Conservation (phyloP, 1,284 basidiomycete genomes). For the Pseudozyma hubeiensis region DNA sequence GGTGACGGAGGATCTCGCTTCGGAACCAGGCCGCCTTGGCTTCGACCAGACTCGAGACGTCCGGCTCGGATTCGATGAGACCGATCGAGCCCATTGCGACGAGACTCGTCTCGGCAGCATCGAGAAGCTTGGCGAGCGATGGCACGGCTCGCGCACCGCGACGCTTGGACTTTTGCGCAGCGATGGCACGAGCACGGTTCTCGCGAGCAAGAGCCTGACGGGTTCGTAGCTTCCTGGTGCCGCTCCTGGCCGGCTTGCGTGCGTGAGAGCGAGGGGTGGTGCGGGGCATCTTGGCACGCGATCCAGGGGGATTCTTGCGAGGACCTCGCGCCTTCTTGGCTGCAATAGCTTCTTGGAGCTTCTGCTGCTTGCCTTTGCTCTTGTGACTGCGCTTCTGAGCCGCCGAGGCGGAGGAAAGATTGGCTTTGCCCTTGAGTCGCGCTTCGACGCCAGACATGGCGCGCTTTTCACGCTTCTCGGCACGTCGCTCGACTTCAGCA, state of each 20-base stretch:
- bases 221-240: constrained; percentile 44
- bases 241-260: constrained; percentile 56
- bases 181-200: constrained; percentile 45
- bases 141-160: constrained; percentile 61
- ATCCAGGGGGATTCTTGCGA: constrained; percentile 43
- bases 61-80: constrained; percentile 65
- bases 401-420: constrained; percentile 5
- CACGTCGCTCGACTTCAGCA: constrained; percentile 58
- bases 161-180: constrained; percentile 49
- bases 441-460: constrained; percentile 46
- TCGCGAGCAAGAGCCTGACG: constrained; percentile 30
- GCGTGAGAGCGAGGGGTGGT: constrained; percentile 16
- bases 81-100: constrained; percentile 57
- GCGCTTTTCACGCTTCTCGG: constrained; percentile 59
- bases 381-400: constrained; percentile 27
- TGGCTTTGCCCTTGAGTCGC: constrained; percentile 36
- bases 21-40: constrained; percentile 66
- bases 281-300: constrained; percentile 40
- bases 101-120: constrained; percentile 60
- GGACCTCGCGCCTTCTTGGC: constrained; percentile 26
- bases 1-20: constrained; percentile 57
- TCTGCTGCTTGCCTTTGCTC: constrained; percentile 41
- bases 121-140: constrained; percentile 63
- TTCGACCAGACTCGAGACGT: constrained; percentile 64
- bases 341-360: constrained; percentile 20